These are phyloP conservation scores for Vigna mungo DNA, from an alignment of 306 rosid genomes.

Conservation along the genomic window DNA sequence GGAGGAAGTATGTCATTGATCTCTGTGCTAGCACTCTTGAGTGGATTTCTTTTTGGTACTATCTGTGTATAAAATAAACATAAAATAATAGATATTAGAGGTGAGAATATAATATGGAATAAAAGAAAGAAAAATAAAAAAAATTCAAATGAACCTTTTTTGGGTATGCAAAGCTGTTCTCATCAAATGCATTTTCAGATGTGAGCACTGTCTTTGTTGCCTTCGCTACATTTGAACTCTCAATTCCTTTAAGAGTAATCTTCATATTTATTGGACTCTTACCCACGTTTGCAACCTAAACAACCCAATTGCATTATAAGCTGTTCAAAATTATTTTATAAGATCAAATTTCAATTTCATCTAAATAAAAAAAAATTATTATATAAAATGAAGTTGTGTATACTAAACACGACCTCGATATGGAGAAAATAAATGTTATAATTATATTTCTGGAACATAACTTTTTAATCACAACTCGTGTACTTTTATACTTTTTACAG, in stretches of 20 bases:
- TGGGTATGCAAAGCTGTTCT: slow-evolving; percentile 69
- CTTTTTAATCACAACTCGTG: no score
- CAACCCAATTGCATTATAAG: slow-evolving; percentile 1
- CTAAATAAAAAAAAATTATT: no score
- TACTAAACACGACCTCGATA: no score
- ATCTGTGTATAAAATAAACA: slow-evolving; percentile 51
- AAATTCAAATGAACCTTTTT: slow-evolving; percentile 53
- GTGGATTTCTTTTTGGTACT: slow-evolving; percentile 42
- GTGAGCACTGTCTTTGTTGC: slow-evolving; percentile 66
- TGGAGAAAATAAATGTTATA: no score
- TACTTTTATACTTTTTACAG: no score
- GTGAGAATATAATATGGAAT: not conserved
- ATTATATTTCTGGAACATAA: no score
- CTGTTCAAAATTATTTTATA: no score
- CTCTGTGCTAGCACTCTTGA: slow-evolving; percentile 45
- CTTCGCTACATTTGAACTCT: slow-evolving; percentile 39
- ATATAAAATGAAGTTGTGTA: no score
- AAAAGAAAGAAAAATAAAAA: not conserved
- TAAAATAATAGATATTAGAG: not conserved
- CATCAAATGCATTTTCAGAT: slow-evolving; percentile 61
- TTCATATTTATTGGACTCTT: slow-evolving; percentile 46
- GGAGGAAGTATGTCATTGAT: slow-evolving; percentile 54
- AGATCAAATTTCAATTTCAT: no score
- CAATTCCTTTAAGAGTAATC: slow-evolving; percentile 52
- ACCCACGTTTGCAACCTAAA: slow-evolving; percentile 73